These are phyloP conservation scores for Sporopachydermia lactativora DNA, from an alignment of 805 yeast species.

Conservation along the genomic window DNA sequence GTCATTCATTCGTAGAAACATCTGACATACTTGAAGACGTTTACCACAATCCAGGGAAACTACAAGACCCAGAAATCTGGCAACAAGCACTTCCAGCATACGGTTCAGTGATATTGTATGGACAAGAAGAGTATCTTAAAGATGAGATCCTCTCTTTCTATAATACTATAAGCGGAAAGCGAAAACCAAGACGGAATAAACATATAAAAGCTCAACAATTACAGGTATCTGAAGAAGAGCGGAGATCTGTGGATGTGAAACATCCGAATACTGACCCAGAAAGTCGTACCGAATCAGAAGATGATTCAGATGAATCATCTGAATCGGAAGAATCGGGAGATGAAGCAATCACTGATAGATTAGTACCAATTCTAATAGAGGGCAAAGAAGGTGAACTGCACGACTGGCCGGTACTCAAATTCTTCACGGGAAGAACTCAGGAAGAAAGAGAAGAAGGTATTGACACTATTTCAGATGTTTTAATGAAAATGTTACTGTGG, in stretches of 20 bases:
- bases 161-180: constrained; percentile 10
- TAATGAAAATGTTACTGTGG: constrained; percentile 33
- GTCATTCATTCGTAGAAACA: constrained; percentile 33
- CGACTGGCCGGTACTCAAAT: constrained; percentile 33
- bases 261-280: too few relatives aligned
- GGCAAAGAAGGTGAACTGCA: constrained; percentile 18
- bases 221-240: constrained; percentile 14
- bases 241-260: constrained; percentile 8
- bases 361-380: not conserved
- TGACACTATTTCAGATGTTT: constrained; percentile 22
- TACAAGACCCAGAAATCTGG: constrained; percentile 24
- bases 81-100: constrained; percentile 23
- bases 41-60: constrained; percentile 21
- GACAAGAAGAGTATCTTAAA: constrained; percentile 27
- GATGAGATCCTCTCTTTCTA: constrained; percentile 24
- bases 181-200: too few relatives aligned
- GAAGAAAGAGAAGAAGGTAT: constrained; percentile 31
- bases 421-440: constrained; percentile 26
- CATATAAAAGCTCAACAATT: too few relatives aligned
- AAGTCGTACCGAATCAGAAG: too few relatives aligned
- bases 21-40: constrained; percentile 44
- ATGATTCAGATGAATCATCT: too few relatives aligned
- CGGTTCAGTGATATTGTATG: constrained; percentile 30
- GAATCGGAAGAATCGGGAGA: too few relatives aligned
- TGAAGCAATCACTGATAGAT: not conserved